These are phyloP conservation scores for Anisogramma anomala DNA, from an alignment of 2,329 filamentous ascomycete species.

Conservation along the genomic window DNA sequence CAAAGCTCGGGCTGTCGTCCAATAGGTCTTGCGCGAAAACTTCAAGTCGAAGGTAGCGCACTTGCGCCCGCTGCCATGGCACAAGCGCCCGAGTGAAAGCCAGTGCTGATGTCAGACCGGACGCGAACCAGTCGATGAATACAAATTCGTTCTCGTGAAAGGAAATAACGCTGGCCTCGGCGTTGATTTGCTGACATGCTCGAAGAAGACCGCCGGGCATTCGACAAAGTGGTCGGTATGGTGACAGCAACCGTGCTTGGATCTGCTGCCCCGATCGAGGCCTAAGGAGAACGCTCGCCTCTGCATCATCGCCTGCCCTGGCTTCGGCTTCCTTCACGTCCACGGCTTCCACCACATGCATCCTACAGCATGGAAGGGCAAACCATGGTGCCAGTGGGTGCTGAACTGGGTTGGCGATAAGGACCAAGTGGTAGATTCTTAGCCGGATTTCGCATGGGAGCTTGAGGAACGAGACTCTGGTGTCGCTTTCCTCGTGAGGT, in stretches of 20 bases:
- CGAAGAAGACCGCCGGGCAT: slow-evolving; percentile 30
- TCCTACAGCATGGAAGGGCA: slow-evolving; percentile 24
- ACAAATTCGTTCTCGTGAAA: slow-evolving; percentile 34
- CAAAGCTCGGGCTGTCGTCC: slow-evolving; percentile 15
- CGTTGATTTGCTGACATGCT: slow-evolving; percentile 30
- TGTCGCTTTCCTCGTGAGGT: too few species aligned
- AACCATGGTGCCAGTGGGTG: slow-evolving; percentile 30
- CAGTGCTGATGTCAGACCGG: slow-evolving; percentile 31
- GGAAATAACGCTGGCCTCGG: slow-evolving; percentile 29
- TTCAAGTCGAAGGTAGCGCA: slow-evolving; percentile 32
- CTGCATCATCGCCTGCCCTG: neutral
- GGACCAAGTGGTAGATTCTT: slow-evolving; percentile 33
- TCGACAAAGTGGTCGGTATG: slow-evolving; percentile 27
- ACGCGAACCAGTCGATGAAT: slow-evolving; percentile 35
- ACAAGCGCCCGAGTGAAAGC: slow-evolving; percentile 24
- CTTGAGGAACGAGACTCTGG: slow-evolving; percentile 25
- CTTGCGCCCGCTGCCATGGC: slow-evolving; percentile 30
- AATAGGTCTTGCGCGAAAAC: slow-evolving; percentile 28
- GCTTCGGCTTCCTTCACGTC: neutral
- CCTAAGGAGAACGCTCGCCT: too few species aligned
- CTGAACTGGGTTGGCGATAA: slow-evolving; percentile 27
- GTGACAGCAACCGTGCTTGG: slow-evolving; percentile 19
- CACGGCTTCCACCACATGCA: slow-evolving; percentile 22
- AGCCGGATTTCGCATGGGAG: slow-evolving; percentile 35
- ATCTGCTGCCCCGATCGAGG: neutral